Base-by-base conservation (phyloP, 1,139 yeast genomes). In the Geotrichum carabidarum region DNA sequence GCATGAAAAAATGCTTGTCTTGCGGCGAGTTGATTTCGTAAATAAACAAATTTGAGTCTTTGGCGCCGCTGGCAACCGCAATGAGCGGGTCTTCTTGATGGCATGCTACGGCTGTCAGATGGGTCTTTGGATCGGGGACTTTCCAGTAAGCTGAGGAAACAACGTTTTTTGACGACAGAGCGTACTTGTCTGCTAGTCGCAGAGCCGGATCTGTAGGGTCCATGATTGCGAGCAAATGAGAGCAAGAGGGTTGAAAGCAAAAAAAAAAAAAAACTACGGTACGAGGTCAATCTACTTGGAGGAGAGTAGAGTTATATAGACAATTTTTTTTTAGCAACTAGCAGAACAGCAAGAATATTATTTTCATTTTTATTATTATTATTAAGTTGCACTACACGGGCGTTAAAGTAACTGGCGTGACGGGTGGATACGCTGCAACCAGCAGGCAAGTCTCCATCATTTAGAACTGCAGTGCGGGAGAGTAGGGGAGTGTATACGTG, bases 31-130 rank as follows among this genome's bases (percentile, higher is more conserved):
- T 78, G 55, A 84, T 71, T 54, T 81, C 84, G 66, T 84, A 87
- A 35, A 87, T 77, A 62, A 78, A 84, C 56, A 87, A 72, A 62
- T 86, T 87, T 53, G 79, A 72, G 18, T 75, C 78, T 4, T 65
- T 55, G 44, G 76, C 71, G 0, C 85, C 88, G 58, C 83, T 79
- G 1, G 90, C 80, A 7, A 87, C 78, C 0, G 95, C 94, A 48
- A 87, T 68, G 11, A 77, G 72, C 9, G 75, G 73, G 15, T 72
- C 71, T 43, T 67, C 62, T 7, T 68, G 70, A 53, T 77, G 78
- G 15, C 75, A 68, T 8, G 83, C 78, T 59, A 86, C 70, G 0
- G 86, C 73, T 0, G 89, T 84, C 54, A 86, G 72, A 60, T 81
- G 79, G 65, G 76, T 71, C 44, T 76, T 70, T 36, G 73, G 69